Base-by-base conservation (phyloP, 805 yeast species). In the Candida germanica region DNA sequence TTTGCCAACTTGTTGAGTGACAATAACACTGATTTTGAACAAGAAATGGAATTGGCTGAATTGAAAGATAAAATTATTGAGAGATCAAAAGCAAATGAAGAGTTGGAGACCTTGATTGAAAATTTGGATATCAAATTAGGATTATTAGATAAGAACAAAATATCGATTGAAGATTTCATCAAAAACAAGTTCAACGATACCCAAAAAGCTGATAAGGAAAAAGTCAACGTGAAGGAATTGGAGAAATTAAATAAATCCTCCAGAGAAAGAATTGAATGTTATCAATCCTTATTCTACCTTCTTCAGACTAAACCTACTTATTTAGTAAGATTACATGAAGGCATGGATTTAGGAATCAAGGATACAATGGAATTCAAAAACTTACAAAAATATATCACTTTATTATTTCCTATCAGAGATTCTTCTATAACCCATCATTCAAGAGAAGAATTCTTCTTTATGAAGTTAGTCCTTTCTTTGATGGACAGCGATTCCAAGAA, bases 251-350 rank as follows among this genome's bases (percentile, higher is more conserved):
- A 58, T 42, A 67, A 66, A 37, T 57, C 71, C 3, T 56, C 75
- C 8, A 64, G 71, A 40, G 69, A 68, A 16, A 68, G 86, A 40
- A 65, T 80, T 33, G 88, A 81, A 42, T 58, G 77, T 1, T 85
- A 83, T 57, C 96, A 83, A 48, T 83, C 85, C 15, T 53, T 91
- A 34, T 80, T 93, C 47, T 93, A 83, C 51, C 61, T 91, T 17
- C 58, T 93, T 29, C 98, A 93, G 55, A 84, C 95, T 0, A 87
- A 86, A 49, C 85, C 95, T 0, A 55, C 58, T 1, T 91, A 91
- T 50, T 70, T 89, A 52, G 68, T 79, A 2, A 61, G 77, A 10
- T 56, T 87, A 23, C 74, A 78, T 37, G 56, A 64, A 11, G 48
- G 57, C 7, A 56, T 61, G 19, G 47, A 32, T 41, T 55, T 50